phyloP scores from a whole-genome alignment of 805 yeast species.

The Suhomyces vadensis region DNA sequence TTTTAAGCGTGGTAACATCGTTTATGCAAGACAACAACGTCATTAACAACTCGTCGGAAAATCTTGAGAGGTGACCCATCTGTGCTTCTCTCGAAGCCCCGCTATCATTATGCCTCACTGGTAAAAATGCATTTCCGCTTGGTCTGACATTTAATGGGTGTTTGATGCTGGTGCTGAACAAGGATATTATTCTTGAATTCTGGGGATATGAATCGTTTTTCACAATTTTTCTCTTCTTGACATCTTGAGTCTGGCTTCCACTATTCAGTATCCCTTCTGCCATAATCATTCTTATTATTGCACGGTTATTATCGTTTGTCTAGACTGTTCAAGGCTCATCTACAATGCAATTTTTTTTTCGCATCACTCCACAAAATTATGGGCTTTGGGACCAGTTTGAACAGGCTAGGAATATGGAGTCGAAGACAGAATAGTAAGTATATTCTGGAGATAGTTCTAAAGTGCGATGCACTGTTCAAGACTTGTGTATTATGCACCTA shows the following conservation, averaged over 20 bases:
- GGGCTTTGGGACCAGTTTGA: no score
- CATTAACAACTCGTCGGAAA: constrained; percentile 67
- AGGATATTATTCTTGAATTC: constrained; percentile 15
- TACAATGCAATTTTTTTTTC: constrained; percentile 1
- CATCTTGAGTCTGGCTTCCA: background rate
- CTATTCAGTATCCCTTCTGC: background rate
- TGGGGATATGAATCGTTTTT: constrained; percentile 9
- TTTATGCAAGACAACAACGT: constrained; percentile 51
- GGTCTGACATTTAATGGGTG: constrained; percentile 81
- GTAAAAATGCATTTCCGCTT: constrained; percentile 61
- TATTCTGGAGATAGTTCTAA: no score
- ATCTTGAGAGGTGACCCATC: constrained; percentile 53
- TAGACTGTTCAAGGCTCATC: constrained; percentile 6
- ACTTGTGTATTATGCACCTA: no score
- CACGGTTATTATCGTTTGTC: background rate
- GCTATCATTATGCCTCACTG: constrained; percentile 16
- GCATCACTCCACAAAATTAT: constrained; percentile 1
- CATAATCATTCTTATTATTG: background rate
- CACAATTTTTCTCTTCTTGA: constrained; percentile 9
- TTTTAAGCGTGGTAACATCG: constrained; percentile 48
- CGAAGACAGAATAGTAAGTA: no score
- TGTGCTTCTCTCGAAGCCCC: constrained; percentile 27
- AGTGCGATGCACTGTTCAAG: no score
- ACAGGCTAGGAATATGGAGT: no score
- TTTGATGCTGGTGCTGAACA: constrained; percentile 33